A percentile compares a stretch with the other conserved stretches of the same genome.
phyloP scores from a whole-genome alignment of 1,284 basidiomycete species.

The Leccinum fallax region DNA sequence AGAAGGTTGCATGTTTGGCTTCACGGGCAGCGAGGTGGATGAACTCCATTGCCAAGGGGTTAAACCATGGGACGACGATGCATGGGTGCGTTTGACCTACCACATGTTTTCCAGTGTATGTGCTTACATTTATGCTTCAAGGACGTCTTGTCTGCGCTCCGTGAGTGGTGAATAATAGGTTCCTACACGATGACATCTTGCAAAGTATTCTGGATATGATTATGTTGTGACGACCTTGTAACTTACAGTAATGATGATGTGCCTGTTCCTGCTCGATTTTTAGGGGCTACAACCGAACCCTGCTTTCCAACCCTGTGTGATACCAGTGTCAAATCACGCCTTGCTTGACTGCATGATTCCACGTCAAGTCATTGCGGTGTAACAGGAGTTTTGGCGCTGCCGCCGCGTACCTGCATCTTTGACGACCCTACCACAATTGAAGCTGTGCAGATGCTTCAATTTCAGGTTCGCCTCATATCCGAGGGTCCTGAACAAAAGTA shows the following conservation, averaged over 20 bases:
- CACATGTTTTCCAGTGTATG: neutral
- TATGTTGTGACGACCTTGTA: neutral
- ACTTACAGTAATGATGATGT: neutral
- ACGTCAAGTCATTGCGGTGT: neutral
- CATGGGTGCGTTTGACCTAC: conserved; percentile 34
- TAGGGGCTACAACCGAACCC: neutral
- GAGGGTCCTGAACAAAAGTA: neutral
- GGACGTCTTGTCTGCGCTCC: conserved; percentile 17
- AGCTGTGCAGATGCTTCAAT: neutral
- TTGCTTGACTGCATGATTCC: neutral
- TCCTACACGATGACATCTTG: neutral
- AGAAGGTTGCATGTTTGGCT: conserved; percentile 30
- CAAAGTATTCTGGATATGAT: neutral
- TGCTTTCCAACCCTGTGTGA: neutral
- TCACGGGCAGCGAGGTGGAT: conserved; percentile 38
- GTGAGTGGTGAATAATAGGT: neutral
- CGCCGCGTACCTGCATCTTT: neutral
- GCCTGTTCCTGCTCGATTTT: neutral
- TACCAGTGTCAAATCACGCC: neutral
- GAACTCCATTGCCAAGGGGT: conserved; percentile 44
- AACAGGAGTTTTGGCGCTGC: neutral
- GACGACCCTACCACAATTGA: neutral
- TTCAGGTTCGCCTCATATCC: too few species aligned
- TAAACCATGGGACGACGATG: conserved; percentile 50
- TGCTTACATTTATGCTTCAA: neutral